Evolutionary conservation across 1,284 basidiomycete genomes (phyloP), one percentile per base, ranked within the genome.

Genomic region (Vanrija pseudolonga): DNA sequence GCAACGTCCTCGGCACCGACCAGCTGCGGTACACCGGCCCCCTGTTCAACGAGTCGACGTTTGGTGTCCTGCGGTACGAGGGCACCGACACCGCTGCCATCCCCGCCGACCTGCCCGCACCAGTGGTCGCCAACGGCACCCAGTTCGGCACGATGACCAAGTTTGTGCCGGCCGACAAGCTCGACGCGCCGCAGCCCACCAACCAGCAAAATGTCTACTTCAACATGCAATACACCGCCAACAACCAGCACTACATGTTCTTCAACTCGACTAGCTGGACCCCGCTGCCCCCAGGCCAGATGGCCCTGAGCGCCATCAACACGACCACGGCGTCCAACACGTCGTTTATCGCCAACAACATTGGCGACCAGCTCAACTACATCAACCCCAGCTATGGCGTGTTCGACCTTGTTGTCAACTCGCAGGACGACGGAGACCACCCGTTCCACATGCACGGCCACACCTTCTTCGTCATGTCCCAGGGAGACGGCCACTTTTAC

Each of bases 401-500:
- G 28, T 43, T 65, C 23, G 65, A 67, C 32, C 40, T 68, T 7
- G 47, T 67, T 20, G 47, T 67, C 47, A 63, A 65, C 51, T 51
- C 50, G 2, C 55, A 59, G 38, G 64, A 65, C 48, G 66, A 68
- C 46, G 59, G 63, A 12, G 41, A 50, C 22, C 67, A 69, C 43
- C 66, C 67, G 9, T 67, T 67, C 53, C 67, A 69, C 44, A 50
- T 69, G 28, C 67, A 69, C 56, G 67, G 66, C 18, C 61, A 64
- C 56, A 50, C 47, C 12, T 65, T 68, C 49, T 63, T 57, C 58
- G 24, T 68, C 52, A 47, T 68, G 28, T 52, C 45, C 6, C 32
- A 40, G 12, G 63, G 58, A 4, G 24, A 28, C 7, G 40, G 45
- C 37, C 57, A 57, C 20, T 60, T 44, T 18, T 53, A 51, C 49